A percentile compares a stretch with the other conserved stretches of the same genome.
phyloP scores from a whole-genome alignment of 192 early-diverging fungal genomes.

The Backusella psychrophila region DNA sequence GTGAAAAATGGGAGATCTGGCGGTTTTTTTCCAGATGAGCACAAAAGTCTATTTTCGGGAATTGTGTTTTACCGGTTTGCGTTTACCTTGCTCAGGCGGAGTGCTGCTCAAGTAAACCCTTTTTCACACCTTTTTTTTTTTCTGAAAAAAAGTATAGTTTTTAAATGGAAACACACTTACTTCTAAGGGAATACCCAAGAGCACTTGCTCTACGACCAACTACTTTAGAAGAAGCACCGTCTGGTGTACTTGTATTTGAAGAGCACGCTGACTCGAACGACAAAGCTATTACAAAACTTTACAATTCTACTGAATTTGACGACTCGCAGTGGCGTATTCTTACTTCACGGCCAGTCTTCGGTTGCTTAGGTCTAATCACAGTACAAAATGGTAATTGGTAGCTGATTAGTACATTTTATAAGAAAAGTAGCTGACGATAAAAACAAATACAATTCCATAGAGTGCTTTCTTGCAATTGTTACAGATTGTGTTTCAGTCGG shows the following conservation, averaged over 20 bases:
- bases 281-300: conserved; percentile 37
- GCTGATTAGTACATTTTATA: conserved; percentile 14
- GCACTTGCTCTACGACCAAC: conserved; percentile 61
- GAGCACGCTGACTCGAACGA: conserved; percentile 18
- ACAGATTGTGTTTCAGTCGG: conserved; percentile 65
- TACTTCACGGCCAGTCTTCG: conserved; percentile 47
- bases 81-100: background rate
- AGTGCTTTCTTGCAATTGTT: conserved; percentile 68
- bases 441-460: conserved; percentile 26
- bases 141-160: background rate
- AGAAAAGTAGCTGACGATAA: background rate
- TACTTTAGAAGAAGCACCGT: conserved; percentile 34
- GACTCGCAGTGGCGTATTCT: conserved; percentile 39
- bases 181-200: conserved; percentile 50
- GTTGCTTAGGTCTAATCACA: conserved; percentile 53
- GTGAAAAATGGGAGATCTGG: background rate
- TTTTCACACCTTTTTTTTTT: conserved; percentile 8
- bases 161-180: conserved; percentile 36
- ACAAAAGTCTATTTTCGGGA: background rate
- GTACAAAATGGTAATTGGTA: conserved; percentile 46
- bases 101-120: background rate
- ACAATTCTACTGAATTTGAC: conserved; percentile 38
- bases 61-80: background rate
- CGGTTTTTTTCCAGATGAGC: background rate
- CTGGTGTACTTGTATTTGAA: conserved; percentile 32